phyloP scores from a whole-genome alignment of 371 early-diverging fungal species.

The Encephalitozoon cuniculi region DNA sequence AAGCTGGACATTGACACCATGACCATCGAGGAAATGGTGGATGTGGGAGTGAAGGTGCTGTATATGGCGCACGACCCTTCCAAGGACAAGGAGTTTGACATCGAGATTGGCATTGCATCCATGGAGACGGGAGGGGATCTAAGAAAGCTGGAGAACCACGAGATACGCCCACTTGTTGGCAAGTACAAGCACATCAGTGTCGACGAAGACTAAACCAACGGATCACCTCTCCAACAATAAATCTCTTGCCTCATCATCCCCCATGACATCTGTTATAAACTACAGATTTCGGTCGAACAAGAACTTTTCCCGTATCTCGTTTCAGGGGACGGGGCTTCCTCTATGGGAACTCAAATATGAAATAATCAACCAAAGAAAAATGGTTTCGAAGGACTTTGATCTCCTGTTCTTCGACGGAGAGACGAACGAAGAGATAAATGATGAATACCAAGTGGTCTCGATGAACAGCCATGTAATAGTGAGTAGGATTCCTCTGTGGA shows the following conservation, averaged over 20 bases:
- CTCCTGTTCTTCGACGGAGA: slow-evolving; percentile 58
- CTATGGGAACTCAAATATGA: slow-evolving; percentile 61
- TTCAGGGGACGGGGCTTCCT: slow-evolving; percentile 54
- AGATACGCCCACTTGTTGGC: slow-evolving; percentile 33
- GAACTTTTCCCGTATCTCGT: slow-evolving; percentile 50
- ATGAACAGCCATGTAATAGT: slow-evolving; percentile 57
- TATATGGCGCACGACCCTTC: slow-evolving; percentile 56
- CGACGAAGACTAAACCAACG: slow-evolving; percentile 31
- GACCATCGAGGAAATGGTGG: slow-evolving; percentile 46
- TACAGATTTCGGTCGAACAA: slow-evolving; percentile 59
- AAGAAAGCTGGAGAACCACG: slow-evolving; percentile 16
- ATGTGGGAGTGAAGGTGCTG: slow-evolving; percentile 52
- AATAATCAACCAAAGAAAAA: slow-evolving; percentile 54
- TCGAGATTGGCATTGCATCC: slow-evolving; percentile 48
- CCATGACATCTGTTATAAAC: slow-evolving; percentile 51
- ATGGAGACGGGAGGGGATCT: slow-evolving; percentile 35
- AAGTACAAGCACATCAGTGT: slow-evolving; percentile 51
- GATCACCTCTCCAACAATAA: neutral
- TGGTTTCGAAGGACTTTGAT: slow-evolving; percentile 60
- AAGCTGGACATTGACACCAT: slow-evolving; percentile 50
- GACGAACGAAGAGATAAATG: slow-evolving; percentile 52
- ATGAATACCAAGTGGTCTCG: slow-evolving; percentile 56
- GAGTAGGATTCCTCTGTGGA: slow-evolving; percentile 59
- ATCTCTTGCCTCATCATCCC: neutral
- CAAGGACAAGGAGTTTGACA: slow-evolving; percentile 56